Percentiles rank a stretch among this genome's conserved stretches.
These are phyloP conservation scores for Penicillium capsulatum DNA, from an alignment of 2,329 filamentous ascomycete genomes.

Conservation along the genomic window DNA sequence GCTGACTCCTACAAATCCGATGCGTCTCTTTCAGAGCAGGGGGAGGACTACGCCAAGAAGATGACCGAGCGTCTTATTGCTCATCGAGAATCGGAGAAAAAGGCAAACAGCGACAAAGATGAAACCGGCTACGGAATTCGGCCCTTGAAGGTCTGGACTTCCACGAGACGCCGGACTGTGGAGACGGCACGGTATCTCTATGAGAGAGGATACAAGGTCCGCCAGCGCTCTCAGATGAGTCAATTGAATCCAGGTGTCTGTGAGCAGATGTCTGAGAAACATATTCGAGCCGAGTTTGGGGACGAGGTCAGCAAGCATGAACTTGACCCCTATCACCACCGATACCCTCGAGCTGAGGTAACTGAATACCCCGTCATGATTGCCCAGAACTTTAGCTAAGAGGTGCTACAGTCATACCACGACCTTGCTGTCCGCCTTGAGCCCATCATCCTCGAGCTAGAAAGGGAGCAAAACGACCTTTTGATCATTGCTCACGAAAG, in stretches of 20 bases:
- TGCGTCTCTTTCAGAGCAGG: slow-evolving; percentile 74
- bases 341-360: slow-evolving; percentile 91
- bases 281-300: slow-evolving; percentile 76
- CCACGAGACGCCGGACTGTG: slow-evolving; percentile 80
- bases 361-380: slow-evolving; percentile 13
- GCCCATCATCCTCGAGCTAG: slow-evolving; percentile 94
- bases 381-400: background rate
- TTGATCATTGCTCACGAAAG: slow-evolving; percentile 97
- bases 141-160: slow-evolving; percentile 89
- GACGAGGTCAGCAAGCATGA: slow-evolving; percentile 93
- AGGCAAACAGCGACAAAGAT: slow-evolving; percentile 63
- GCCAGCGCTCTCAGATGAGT: slow-evolving; percentile 92
- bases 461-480: slow-evolving; percentile 95
- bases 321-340: slow-evolving; percentile 90
- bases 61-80: slow-evolving; percentile 80
- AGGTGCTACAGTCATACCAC: slow-evolving; percentile 72
- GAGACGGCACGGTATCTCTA: slow-evolving; percentile 84
- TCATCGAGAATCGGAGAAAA: slow-evolving; percentile 77
- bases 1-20: slow-evolving; percentile 92
- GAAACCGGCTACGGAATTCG: slow-evolving; percentile 67
- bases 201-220: slow-evolving; percentile 74
- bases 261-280: slow-evolving; percentile 82
- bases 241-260: slow-evolving; percentile 95
- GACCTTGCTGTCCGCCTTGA: slow-evolving; percentile 96
- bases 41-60: slow-evolving; percentile 72